Evolutionary conservation across 441 rosid genomes (phyloP), one percentile per base, ranked within the genome.

Genomic region (Erodium moschatum): DNA sequence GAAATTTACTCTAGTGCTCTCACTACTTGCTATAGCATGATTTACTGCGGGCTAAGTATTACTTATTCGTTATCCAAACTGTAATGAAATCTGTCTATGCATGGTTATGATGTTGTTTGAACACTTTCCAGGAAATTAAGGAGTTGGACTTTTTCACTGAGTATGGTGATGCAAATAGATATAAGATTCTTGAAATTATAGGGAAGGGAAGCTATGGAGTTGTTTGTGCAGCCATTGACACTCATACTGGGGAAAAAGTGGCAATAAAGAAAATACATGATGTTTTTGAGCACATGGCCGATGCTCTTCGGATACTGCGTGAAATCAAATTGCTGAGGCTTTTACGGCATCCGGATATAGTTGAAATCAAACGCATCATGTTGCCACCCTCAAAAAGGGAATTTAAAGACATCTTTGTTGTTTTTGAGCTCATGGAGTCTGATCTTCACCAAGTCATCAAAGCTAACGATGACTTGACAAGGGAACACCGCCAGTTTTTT

Each of bases 151-250:
- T 95, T 78, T 95, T 95, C 87, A 86, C 96, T 0, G 99, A 91
- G 80, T 95, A 91, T 61, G 99, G 95, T 12, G 99, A 95, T 82
- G 96, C 96, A n/a, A 95, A 87, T 73, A 84, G 96, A 70, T 92
- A 95, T 64, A 85, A 79, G 73, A 82, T 89, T 75, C 85, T 87
- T 48, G 97, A 95, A 83, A 89, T 95, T 35, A 83, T 95, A 64
- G 97, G 98, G 18, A 95, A 92, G 79, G 99, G 98, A 79, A 92
- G 99, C 85, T 95, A 95, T 72, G 99, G 97, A 48, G 95, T 92
- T 78, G 99, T 95, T 62, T 90, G 97, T 78, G 90, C 98, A 19
- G 99, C 97, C 18, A 79, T 85, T 74, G 99, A 95, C 63, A 75
- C 78, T 42, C 72, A 68, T 33, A 75, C 75, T 0, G 75, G 75